Base-by-base conservation (phyloP, 176 grass and related monocot species). In the Zoysia japonica region DNA sequence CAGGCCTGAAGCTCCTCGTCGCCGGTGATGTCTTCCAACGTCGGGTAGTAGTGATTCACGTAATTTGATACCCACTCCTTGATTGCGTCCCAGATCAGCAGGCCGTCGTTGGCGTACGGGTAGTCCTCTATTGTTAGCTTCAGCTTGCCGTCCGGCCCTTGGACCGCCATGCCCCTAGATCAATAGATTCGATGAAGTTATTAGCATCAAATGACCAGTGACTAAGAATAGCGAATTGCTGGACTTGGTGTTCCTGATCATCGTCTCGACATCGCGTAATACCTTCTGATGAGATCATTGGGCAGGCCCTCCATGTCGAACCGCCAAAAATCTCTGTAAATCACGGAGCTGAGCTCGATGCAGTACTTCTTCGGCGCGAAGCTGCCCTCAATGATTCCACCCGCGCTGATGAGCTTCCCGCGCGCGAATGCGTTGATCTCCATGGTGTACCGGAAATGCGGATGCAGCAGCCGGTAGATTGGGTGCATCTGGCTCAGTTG, bases 281-380 rank as follows among this genome's bases (percentile, higher is more conserved):
- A 92, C 85, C 90, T 85, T 3, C 83, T 78, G 49, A 97, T 40
- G 5, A 97, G 85, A 28, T 97, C 93, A 16, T 86, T 78, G 4
- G 93, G 93, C 17, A 97, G 84, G 8, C 85, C 93, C 74, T 97
- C 93, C 85, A 70, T 90, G 72, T 97, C 88, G n/a, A 97, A 97
- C n/a, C 36, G 70, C 93, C 93, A 97, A 19, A 62, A 17, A 11
- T 53, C 44, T 13, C 41, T 65, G 15, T 97, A 97, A 3, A 81
- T 73, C 20, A n/a, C 83, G 0, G 90, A 88, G 60, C 87, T 86
- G 74, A 97, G 69, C 85, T 90, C 88, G 46, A 88, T 69, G 42
- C 65, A 64, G 64, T 90, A 82, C 80, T 79, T 88, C 11, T 59
- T 64, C 9, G 88, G 90, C 20, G 61, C 47, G 76, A 93, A 97